Base-by-base conservation (phyloP, 441 rosid genomes). In the Lepidium campestre region DNA sequence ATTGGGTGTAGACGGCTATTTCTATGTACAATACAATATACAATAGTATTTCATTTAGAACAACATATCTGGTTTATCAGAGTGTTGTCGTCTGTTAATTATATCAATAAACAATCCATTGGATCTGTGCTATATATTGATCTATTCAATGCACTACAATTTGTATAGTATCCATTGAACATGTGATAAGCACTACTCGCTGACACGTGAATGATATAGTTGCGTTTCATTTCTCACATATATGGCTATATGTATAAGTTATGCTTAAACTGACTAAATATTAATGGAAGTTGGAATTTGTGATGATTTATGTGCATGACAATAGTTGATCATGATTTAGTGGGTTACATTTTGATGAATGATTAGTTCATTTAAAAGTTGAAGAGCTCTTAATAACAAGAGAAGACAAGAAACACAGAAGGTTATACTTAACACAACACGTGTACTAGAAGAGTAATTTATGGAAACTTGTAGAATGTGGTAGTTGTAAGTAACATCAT, bases 391-490 rank as follows among this genome's bases (percentile, higher is more conserved):
- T n/a, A n/a, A n/a, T n/a, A 40, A 5, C 3, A 15, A 47, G 67
- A 47, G 11, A 35, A 14, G 45, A 23, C 22, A 56, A 25, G 18
- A 10, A 49, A 60, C 13, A 48, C 22, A 62, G 15, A 63, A 36
- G 59, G 58, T 9, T 39, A 29, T 25, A 29, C 49, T 37, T 39
- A 37, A 64, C 58, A 63, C 35, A 10, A 25, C 58, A 63, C 68
- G 48, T 49, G 27, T 49, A 15, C 48, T 37, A 36, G 17, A 50
- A 17, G 19, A 32, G 53, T 1, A 32, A 29, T 25, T 17, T 49
- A 8, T 13, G 18, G 53, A 44, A 57, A 57, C 35, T 57, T 41
- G 52, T 17, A 29, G 35, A 18, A 3, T 12, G 48, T 37, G 59
- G 48, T 42, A 31, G 52, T 52, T 15, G 27, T 39, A 25, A 47